phyloP scores from a whole-genome alignment of 371 early-diverging fungal genomes.

The Circinella minor region DNA sequence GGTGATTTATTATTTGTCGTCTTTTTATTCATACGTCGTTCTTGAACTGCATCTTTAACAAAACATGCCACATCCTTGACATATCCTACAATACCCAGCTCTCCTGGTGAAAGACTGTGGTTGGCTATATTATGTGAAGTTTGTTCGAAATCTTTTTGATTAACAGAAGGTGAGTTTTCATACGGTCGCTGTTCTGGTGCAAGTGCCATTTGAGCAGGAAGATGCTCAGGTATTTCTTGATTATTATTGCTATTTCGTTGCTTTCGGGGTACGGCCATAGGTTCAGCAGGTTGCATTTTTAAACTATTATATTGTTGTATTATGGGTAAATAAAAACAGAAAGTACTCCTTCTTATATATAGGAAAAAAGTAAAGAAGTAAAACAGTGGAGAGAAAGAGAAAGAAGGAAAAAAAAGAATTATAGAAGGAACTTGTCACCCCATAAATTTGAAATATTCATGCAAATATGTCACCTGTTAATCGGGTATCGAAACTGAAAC shows the following conservation, averaged over 20 bases:
- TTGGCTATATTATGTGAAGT: constrained; percentile 24
- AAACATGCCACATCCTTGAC: constrained; percentile 56
- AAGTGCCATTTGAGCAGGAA: constrained; percentile 43
- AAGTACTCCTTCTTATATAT: too few relatives aligned
- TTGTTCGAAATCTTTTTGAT: constrained; percentile 13
- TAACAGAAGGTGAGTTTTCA: constrained; percentile 29
- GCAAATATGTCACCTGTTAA: background rate
- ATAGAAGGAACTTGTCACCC: background rate
- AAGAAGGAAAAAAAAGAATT: background rate
- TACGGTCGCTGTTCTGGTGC: constrained; percentile 44
- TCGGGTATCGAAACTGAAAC: background rate
- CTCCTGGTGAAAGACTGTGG: constrained; percentile 50
- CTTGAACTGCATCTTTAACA: constrained; percentile 46
- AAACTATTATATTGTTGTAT: background rate
- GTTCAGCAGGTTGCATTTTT: constrained; percentile 26
- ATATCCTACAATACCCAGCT: constrained; percentile 51
- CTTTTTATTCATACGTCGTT: constrained; percentile 22
- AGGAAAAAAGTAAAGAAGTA: background rate
- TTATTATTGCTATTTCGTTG: constrained; percentile 5
- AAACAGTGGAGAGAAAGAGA: constrained; percentile 1
- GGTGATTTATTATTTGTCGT: constrained; percentile 1
- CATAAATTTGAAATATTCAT: background rate
- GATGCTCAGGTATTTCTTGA: constrained; percentile 33
- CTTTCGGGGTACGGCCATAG: constrained; percentile 12
- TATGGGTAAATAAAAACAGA: background rate